A percentile compares a stretch with the other conserved stretches of the same genome.
phyloP scores from a whole-genome alignment of 2,329 filamentous ascomycete genomes.

The Daldinia eschscholtzii region DNA sequence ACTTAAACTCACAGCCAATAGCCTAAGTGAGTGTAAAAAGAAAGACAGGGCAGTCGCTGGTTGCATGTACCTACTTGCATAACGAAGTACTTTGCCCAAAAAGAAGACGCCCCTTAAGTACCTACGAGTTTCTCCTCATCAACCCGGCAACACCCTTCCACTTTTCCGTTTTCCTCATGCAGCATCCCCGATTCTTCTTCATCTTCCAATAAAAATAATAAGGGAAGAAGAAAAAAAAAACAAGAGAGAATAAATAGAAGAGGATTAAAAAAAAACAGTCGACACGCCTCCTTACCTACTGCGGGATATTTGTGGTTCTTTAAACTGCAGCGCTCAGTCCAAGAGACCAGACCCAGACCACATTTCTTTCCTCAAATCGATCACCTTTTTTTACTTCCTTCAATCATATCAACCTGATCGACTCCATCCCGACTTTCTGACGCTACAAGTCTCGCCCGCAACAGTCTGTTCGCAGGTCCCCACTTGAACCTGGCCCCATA shows the following conservation, averaged over 20 bases:
- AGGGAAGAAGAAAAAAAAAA: constrained; percentile 17
- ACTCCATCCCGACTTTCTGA: constrained; percentile 38
- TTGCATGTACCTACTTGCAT: constrained; percentile 23
- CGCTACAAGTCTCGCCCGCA: constrained; percentile 44
- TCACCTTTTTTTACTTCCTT: constrained; percentile 7
- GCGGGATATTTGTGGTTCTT: constrained; percentile 29
- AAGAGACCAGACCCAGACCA: constrained; percentile 20
- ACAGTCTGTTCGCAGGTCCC: constrained; percentile 42
- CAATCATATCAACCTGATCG: constrained; percentile 35
- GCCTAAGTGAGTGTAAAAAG: constrained; percentile 16
- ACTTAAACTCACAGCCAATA: constrained; percentile 21
- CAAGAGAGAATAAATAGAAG: constrained; percentile 18
- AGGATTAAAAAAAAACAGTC: constrained; percentile 10
- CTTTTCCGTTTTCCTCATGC: constrained; percentile 36
- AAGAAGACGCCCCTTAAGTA: constrained; percentile 41
- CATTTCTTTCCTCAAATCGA: constrained; percentile 18
- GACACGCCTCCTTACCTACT: constrained; percentile 17
- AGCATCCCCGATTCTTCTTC: constrained; percentile 33
- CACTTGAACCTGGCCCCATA: constrained; percentile 33
- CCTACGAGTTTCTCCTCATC: constrained; percentile 37
- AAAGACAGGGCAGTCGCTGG: constrained; percentile 25
- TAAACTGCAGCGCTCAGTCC: constrained; percentile 36
- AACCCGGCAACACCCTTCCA: constrained; percentile 45
- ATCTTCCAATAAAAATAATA: constrained; percentile 31
- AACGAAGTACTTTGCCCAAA: constrained; percentile 18